Evolutionary conservation across 495 filamentous ascomycete species (phyloP), one percentile per base, ranked within the genome.

Genomic region (Durotheca rogersii): DNA sequence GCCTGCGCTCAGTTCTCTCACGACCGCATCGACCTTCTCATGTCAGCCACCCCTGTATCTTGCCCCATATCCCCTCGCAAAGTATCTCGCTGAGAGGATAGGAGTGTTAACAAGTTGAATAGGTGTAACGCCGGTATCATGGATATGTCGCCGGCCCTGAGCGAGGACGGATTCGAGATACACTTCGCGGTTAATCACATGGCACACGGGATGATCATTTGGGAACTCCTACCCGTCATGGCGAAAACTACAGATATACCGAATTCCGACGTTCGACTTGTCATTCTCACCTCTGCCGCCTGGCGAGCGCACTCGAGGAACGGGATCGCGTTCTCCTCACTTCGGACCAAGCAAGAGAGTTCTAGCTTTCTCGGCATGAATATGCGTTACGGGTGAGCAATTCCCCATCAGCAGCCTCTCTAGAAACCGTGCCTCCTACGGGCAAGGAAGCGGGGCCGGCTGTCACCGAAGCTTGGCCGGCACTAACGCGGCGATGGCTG

Each of bases 181-280:
- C 82, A 87, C 45, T 81, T 89, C 48, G 83, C 81, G n/a, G 82
- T 80, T 3, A 90, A 90, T 59, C 79, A 90, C 61, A 63, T 89
- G 46, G 82, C 79, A 4, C 85, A 87, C 55, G 81, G 80, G 30
- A 72, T 88, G 6, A 70, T 90, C 18, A 82, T 81, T 15, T 75
- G 78, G 36, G 68, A 84, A 5, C 69, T 90, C 5, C 70, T 88
- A 6, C 78, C 83, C 0, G 72, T 70, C 1, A 64, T 90, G n/a
- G 66, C 71, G 17, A 58, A 69, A 18, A 84, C 82, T 0, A 72
- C 74, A 33, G 40, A 69, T 30, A 39, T 67, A 18, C 67, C 69
- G 9, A 58, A 59, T 23, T 51, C 67, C 1, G 67, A 72, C 20
- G 74, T 76, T 1, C 62, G 76, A 16, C 48, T 80, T 16, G 27